Percentiles rank a stretch among this genome's conserved stretches.
These are phyloP conservation scores for Rhizopogon sp. DNA, from an alignment of 768 basidiomycete genomes.

Conservation along the genomic window DNA sequence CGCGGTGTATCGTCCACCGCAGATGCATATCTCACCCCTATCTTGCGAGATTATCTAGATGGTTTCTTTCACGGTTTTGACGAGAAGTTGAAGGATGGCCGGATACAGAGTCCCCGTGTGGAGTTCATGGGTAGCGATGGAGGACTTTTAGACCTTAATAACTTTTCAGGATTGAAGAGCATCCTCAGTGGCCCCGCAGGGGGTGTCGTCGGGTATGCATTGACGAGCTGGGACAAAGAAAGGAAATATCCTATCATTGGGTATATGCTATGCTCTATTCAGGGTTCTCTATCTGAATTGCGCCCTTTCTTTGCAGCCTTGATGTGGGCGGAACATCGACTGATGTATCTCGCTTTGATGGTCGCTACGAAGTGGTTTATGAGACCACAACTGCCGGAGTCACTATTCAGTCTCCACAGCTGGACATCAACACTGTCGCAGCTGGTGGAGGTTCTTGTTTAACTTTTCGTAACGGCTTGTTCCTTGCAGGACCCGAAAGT, in stretches of 20 bases:
- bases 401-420: slow-evolving; percentile 85
- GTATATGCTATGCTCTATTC: slow-evolving; percentile 34
- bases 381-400: slow-evolving; percentile 96
- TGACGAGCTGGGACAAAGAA: slow-evolving; percentile 80
- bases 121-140: slow-evolving; percentile 98
- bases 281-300: background rate
- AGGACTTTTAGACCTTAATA: slow-evolving; percentile 69
- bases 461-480: slow-evolving; percentile 85
- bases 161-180: slow-evolving; percentile 91
- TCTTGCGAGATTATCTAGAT: slow-evolving; percentile 77
- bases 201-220: slow-evolving; percentile 91
- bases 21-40: slow-evolving; percentile 93
- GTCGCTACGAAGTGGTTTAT: slow-evolving; percentile 87
- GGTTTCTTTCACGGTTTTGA: slow-evolving; percentile 92
- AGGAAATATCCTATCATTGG: slow-evolving; percentile 76
- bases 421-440: slow-evolving; percentile 95
- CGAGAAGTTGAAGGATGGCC: slow-evolving; percentile 57
- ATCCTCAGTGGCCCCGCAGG: slow-evolving; percentile 93
- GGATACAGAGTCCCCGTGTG: slow-evolving; percentile 59
- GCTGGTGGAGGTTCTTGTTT: slow-evolving; percentile 93
- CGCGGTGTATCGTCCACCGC: slow-evolving; percentile 90
- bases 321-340: slow-evolving; percentile 97
- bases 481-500: slow-evolving; percentile 87
- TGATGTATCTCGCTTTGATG: slow-evolving; percentile 91
- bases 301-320: slow-evolving; percentile 38